A percentile compares a stretch with the other conserved stretches of the same genome.
phyloP scores from a whole-genome alignment of 495 filamentous ascomycete species.

The Talaromyces liani region DNA sequence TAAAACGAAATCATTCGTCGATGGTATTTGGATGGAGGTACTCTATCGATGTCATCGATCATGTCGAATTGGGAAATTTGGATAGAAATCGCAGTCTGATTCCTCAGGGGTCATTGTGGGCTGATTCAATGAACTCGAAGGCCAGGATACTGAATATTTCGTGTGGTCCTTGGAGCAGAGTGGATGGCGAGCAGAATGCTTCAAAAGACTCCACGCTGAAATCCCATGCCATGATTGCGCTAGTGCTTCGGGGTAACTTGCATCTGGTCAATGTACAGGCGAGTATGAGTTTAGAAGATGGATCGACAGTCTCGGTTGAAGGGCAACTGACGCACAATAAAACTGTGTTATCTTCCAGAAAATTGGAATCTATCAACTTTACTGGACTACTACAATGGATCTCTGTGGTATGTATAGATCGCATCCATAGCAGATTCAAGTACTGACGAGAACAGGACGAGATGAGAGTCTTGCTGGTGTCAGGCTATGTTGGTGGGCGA shows the following conservation, averaged over 20 bases:
- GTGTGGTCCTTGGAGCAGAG: constrained; percentile 32
- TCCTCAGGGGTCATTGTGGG: constrained; percentile 24
- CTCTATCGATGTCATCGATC: constrained; percentile 19
- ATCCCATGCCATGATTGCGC: constrained; percentile 18
- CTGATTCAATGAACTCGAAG: constrained; percentile 17
- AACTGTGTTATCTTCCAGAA: background rate
- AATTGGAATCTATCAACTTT: constrained; percentile 11
- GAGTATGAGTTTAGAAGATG: constrained; percentile 7
- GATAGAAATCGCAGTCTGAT: constrained; percentile 11
- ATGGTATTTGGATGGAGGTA: constrained; percentile 9
- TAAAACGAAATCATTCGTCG: constrained; percentile 8
- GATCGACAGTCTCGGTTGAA: background rate
- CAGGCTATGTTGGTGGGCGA: constrained; percentile 3
- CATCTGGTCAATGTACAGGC: constrained; percentile 22
- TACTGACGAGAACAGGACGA: constrained; percentile 5
- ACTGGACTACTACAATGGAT: constrained; percentile 32
- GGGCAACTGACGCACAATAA: background rate
- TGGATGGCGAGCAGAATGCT: background rate
- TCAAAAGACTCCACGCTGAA: constrained; percentile 10
- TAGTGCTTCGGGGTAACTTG: constrained; percentile 22
- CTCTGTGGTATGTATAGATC: constrained; percentile 19
- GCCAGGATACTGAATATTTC: constrained; percentile 18
- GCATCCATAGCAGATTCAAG: background rate
- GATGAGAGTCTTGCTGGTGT: background rate
- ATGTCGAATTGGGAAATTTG: constrained; percentile 13